A percentile compares a stretch with the other conserved stretches of the same genome.
Evolutionary conservation across 139 green algal genomes (phyloP).

Genomic region (Tetraselmis striata): DNA sequence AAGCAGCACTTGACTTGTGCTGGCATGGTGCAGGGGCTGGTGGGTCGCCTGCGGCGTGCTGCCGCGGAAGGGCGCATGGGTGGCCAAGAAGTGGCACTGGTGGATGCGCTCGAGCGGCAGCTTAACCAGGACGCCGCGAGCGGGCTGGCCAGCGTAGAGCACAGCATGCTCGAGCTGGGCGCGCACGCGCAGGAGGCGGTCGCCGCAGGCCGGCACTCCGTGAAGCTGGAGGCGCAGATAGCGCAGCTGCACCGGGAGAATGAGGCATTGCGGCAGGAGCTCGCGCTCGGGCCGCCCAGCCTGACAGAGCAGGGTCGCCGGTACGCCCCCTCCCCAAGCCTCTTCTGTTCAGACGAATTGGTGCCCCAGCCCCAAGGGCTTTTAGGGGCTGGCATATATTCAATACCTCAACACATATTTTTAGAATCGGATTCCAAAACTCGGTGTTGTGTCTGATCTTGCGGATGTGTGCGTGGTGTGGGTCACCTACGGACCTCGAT

Average conservation of each 20-base stretch:
- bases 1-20: too few relatives aligned
- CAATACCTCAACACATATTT: too few relatives aligned
- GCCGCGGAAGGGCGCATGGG: not conserved
- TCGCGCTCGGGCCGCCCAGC: not conserved
- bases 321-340: too few relatives aligned
- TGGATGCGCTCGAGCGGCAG: not conserved
- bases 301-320: not conserved
- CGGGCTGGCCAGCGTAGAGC: not conserved
- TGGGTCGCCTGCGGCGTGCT: not conserved
- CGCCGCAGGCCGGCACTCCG: not conserved
- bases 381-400: too few relatives aligned
- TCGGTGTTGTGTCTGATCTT: too few relatives aligned
- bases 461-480: too few relatives aligned
- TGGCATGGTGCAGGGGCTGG: too few relatives aligned
- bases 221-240: not conserved
- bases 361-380: too few relatives aligned
- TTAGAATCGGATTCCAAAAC: too few relatives aligned
- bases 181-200: not conserved
- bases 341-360: too few relatives aligned
- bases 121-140: not conserved
- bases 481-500: too few relatives aligned
- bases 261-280: not conserved
- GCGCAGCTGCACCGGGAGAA: not conserved
- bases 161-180: not conserved
- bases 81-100: not conserved